Conservation (phyloP, 2,329 filamentous ascomycete genomes). For the Cladophialophora carrionii region DNA sequence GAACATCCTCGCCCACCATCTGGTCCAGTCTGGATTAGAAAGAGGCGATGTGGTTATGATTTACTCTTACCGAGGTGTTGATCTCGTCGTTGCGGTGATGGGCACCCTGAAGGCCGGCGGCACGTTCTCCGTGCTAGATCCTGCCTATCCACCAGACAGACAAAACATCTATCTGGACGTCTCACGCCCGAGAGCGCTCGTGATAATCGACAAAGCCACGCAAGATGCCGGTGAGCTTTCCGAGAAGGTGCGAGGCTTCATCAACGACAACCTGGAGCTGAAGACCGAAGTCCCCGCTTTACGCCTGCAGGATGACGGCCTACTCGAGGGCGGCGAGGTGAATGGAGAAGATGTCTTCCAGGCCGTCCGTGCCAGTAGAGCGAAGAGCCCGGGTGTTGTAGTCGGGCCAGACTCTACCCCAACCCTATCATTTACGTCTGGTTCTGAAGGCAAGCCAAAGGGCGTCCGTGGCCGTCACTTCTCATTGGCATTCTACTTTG, state of each 20-base stretch:
- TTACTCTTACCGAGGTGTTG: slow-evolving; percentile 80
- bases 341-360: slow-evolving; percentile 70
- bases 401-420: slow-evolving; percentile 85
- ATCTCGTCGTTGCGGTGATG: slow-evolving; percentile 78
- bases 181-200: slow-evolving; percentile 70
- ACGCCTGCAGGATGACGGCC: slow-evolving; percentile 70
- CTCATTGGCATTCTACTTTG: slow-evolving; percentile 81
- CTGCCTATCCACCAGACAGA: slow-evolving; percentile 76
- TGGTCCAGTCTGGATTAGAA: slow-evolving; percentile 71
- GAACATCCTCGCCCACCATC: slow-evolving; percentile 77
- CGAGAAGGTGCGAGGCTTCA: slow-evolving; percentile 65
- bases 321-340: slow-evolving; percentile 68
- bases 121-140: slow-evolving; percentile 70
- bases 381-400: slow-evolving; percentile 67
- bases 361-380: slow-evolving; percentile 56
- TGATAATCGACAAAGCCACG: slow-evolving; percentile 73
- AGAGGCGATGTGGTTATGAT: slow-evolving; percentile 92
- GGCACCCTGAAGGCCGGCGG: slow-evolving; percentile 66
- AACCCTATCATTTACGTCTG: slow-evolving; percentile 74
- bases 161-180: slow-evolving; percentile 85
- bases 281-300: slow-evolving; percentile 76
- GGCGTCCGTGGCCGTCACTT: slow-evolving; percentile 87
- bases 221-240: slow-evolving; percentile 68
- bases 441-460: slow-evolving; percentile 77
- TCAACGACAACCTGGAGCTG: slow-evolving; percentile 71